Conservation (phyloP, 371 early-diverging fungal species). For the Rhizopus stolonifer region DNA sequence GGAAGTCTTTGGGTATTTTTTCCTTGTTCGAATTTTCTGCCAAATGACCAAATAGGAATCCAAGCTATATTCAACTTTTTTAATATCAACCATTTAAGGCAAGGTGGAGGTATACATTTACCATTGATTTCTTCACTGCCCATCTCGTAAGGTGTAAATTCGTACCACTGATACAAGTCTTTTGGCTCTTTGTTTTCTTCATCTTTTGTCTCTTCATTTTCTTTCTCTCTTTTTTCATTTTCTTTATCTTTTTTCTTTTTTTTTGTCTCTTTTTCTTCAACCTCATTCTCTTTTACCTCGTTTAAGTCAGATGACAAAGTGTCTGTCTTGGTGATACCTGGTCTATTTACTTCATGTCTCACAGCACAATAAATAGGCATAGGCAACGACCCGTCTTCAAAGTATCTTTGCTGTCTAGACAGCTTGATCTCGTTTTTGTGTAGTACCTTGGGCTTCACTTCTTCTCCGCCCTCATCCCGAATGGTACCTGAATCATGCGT, state of each 20-base stretch:
- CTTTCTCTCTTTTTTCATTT: neutral
- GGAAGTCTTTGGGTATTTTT: slow-evolving; percentile 54
- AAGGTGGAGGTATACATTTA: too few species aligned
- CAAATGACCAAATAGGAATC: slow-evolving; percentile 75
- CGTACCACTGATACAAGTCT: slow-evolving; percentile 73
- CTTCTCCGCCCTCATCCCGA: slow-evolving; percentile 21
- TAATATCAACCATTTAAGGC: too few species aligned
- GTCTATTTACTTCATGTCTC: slow-evolving; percentile 50
- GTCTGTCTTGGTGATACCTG: slow-evolving; percentile 5
- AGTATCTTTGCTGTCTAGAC: slow-evolving; percentile 39
- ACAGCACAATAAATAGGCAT: slow-evolving; percentile 80
- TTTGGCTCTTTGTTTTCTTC: neutral
- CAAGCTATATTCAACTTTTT: too few species aligned
- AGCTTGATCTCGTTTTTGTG: slow-evolving; percentile 32
- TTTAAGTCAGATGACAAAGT: slow-evolving; percentile 8
- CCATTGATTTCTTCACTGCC: slow-evolving; percentile 71
- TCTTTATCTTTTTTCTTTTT: neutral
- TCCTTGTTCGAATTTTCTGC: slow-evolving; percentile 63
- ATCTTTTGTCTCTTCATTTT: neutral
- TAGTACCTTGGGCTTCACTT: slow-evolving; percentile 22
- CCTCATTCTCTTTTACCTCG: too few species aligned
- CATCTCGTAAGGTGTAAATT: slow-evolving; percentile 73
- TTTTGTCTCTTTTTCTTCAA: neutral
- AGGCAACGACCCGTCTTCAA: slow-evolving; percentile 65
- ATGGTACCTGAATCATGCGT: slow-evolving; percentile 14